Base-by-base conservation (phyloP, 129 eudicot genomes). In the Apium graveolens region DNA sequence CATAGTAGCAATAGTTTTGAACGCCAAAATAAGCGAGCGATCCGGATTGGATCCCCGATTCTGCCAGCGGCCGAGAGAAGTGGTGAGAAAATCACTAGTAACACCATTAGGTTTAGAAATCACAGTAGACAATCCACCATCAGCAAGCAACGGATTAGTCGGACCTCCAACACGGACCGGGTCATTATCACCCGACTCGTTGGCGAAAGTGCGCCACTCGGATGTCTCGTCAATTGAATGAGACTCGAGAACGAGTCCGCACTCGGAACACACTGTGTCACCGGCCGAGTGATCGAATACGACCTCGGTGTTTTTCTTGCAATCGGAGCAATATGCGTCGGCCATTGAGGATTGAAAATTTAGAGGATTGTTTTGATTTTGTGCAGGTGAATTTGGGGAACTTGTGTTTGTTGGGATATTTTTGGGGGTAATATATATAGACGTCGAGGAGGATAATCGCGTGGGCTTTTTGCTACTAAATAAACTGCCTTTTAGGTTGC, bases 81-180 rank as follows among this genome's bases (percentile, higher is more conserved):
- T 82, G 0, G 90, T 82, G 42, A 88, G 21, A 39, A 83, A 83
- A 78, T 93, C 98, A 57, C 87, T 88, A 10, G n/a, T n/a, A n/a
- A n/a, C n/a, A n/a, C n/a, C n/a, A n/a, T n/a, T n/a, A n/a, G n/a
- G n/a, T n/a, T n/a, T 90, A 8, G 96, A 89, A n/a, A 93, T 91
- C 7, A 91, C 89, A 5, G 97, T 93, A 0, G 96, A 81, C 0
- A 93, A 82, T 7, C 88, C 90, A 45, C 88, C 90, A 35, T 93
- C 97, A 32, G 89, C 78, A 0, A 93, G 83, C 3, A 93, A 83
- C 10, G 91, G 91, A 72, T 93, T 93, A 5, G 85, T 85, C 9
- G 97, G 93, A 0, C 91, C 98, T 37, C 97, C 98, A 38, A 93
- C 97, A 83, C 98, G 98, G 45, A 84, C 88, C 11, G 97, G 97